A percentile compares a stretch with the other conserved stretches of the same genome.
These are phyloP conservation scores for Mallotus repandus DNA, from an alignment of 441 rosid species.

Conservation along the genomic window DNA sequence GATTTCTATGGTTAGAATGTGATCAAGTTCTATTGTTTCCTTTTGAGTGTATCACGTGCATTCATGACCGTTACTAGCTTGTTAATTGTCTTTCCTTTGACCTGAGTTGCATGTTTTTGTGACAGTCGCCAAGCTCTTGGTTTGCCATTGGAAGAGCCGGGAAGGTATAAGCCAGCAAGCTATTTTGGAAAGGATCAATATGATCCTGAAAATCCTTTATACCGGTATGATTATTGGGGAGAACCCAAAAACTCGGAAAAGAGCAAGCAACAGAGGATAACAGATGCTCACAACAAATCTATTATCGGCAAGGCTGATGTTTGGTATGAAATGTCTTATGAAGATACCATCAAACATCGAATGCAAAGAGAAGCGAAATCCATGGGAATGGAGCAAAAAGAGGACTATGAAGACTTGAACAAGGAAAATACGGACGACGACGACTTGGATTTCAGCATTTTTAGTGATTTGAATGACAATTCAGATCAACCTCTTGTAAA, in stretches of 20 bases:
- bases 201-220: conserved; percentile 80
- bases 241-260: conserved; percentile 92
- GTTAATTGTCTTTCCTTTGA: background rate
- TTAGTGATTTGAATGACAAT: conserved; percentile 43
- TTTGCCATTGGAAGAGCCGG: conserved; percentile 94
- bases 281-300: conserved; percentile 76
- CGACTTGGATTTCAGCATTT: conserved; percentile 71
- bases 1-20: background rate
- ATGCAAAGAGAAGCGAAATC: conserved; percentile 52
- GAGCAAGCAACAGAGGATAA: conserved; percentile 72
- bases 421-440: conserved; percentile 37
- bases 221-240: conserved; percentile 91
- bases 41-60: background rate
- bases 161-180: conserved; percentile 75
- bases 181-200: conserved; percentile 86
- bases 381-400: conserved; percentile 29
- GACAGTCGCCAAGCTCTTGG: conserved; percentile 81
- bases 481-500: conserved; percentile 68
- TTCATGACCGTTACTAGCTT: background rate
- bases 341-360: conserved; percentile 67
- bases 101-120: conserved; percentile 7
- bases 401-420: conserved; percentile 28
- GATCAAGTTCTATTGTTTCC: background rate
- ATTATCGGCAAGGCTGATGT: conserved; percentile 77
- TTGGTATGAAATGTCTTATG: conserved; percentile 89